These are phyloP conservation scores for Solanum clarkiae DNA, from an alignment of 257 asterid species.

Conservation along the genomic window DNA sequence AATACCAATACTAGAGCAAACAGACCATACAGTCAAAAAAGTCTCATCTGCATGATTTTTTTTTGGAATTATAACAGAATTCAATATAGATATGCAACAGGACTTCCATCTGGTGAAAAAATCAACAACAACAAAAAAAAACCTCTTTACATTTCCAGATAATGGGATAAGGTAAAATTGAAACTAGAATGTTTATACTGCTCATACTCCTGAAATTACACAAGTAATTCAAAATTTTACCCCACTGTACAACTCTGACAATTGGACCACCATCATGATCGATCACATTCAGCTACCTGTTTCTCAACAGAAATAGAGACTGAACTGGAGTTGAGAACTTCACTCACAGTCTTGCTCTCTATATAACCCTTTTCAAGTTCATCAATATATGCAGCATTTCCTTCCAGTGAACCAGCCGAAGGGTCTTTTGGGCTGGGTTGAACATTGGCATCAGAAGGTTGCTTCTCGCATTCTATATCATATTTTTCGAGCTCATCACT, in stretches of 20 bases:
- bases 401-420: neutral
- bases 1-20: neutral
- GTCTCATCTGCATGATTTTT: neutral
- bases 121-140: neutral
- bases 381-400: slow-evolving; percentile 19
- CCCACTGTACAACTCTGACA: slow-evolving; percentile 59
- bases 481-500: slow-evolving; percentile 6
- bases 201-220: slow-evolving; percentile 25
- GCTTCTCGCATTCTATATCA: slow-evolving; percentile 14
- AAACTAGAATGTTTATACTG: slow-evolving; percentile 30
- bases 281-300: slow-evolving; percentile 17
- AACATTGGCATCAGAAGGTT: slow-evolving; percentile 3
- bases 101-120: neutral
- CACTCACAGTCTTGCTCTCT: slow-evolving; percentile 17
- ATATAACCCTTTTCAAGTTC: slow-evolving; percentile 9
- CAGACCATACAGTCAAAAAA: neutral
- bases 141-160: slow-evolving; percentile 37
- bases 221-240: slow-evolving; percentile 33
- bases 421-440: slow-evolving; percentile 9
- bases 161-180: slow-evolving; percentile 16
- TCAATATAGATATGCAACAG: neutral
- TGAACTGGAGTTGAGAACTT: slow-evolving; percentile 27
- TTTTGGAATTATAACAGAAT: neutral
- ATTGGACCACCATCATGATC: slow-evolving; percentile 19
- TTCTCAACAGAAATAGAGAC: slow-evolving; percentile 20